Conservation (phyloP, 1,284 basidiomycete genomes). For the Farysia itapuensis region DNA sequence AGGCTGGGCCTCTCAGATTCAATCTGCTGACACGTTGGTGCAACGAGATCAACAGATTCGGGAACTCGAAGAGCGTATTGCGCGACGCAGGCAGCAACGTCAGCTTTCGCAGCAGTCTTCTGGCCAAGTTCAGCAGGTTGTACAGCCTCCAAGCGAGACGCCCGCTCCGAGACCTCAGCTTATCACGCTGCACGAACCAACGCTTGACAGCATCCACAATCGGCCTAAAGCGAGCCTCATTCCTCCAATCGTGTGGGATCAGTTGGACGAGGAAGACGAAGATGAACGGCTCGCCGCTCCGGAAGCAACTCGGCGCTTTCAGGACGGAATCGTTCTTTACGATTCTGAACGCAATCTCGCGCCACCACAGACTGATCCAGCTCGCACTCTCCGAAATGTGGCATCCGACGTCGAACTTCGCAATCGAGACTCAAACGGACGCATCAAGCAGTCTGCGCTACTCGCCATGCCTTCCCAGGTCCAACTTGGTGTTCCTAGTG, state of each 20-base stretch:
- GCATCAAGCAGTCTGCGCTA: slow-evolving; percentile 6
- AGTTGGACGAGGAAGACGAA: not conserved
- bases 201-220: slow-evolving; percentile 7
- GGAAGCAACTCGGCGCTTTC: slow-evolving; percentile 11
- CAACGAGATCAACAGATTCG: slow-evolving; percentile 31
- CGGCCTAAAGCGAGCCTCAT: not conserved
- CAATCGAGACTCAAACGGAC: slow-evolving; percentile 2
- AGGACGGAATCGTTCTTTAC: slow-evolving; percentile 35
- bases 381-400: slow-evolving; percentile 16
- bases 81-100: slow-evolving; percentile 1
- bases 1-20: slow-evolving; percentile 4
- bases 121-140: too few species aligned
- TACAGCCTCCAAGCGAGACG: too few species aligned
- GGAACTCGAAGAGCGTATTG: slow-evolving; percentile 30
- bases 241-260: not conserved
- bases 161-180: slow-evolving; percentile 8
- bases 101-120: slow-evolving; percentile 1
- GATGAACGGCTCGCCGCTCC: not conserved
- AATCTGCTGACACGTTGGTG: slow-evolving; percentile 11
- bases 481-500: not conserved
- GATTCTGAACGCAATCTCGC: slow-evolving; percentile 29
- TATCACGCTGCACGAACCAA: slow-evolving; percentile 36
- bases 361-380: slow-evolving; percentile 12
- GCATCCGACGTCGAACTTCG: slow-evolving; percentile 31
- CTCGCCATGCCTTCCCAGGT: slow-evolving; percentile 12